Evolutionary conservation across 495 filamentous ascomycete species (phyloP).

Genomic region (Neurospora tetraspora): DNA sequence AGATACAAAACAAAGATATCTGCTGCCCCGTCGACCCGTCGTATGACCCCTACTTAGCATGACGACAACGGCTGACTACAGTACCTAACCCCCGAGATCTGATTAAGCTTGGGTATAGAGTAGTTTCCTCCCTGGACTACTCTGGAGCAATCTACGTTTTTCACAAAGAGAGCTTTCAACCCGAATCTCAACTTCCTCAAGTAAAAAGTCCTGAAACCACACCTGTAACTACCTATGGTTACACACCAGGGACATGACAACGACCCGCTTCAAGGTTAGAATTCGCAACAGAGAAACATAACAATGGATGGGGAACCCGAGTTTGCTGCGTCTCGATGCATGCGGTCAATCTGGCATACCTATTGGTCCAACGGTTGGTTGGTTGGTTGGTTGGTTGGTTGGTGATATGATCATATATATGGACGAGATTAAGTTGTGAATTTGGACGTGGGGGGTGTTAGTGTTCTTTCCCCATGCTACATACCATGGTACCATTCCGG

Average conservation of each 20-base stretch:
- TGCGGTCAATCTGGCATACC: background rate
- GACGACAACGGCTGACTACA: background rate
- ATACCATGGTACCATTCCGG: background rate
- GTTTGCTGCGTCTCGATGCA: background rate
- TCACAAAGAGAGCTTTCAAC: background rate
- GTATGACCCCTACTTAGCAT: background rate
- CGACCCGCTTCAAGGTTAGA: background rate
- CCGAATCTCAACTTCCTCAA: background rate
- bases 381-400: background rate
- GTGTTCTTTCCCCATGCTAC: too few species aligned
- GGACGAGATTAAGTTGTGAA: background rate
- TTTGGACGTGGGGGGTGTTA: background rate
- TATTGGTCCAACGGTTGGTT: background rate
- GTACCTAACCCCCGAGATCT: background rate
- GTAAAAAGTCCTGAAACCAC: background rate
- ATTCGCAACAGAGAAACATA: background rate
- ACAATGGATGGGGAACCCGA: background rate
- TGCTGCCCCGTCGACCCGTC: background rate
- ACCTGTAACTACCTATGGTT: background rate
- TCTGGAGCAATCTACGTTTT: background rate
- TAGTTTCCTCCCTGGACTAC: background rate
- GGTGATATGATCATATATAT: background rate
- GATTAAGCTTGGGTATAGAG: background rate
- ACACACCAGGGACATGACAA: background rate
- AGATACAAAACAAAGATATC: background rate